phyloP scores from a whole-genome alignment of 2,329 filamentous ascomycete genomes.

The Alternaria gansuensis region DNA sequence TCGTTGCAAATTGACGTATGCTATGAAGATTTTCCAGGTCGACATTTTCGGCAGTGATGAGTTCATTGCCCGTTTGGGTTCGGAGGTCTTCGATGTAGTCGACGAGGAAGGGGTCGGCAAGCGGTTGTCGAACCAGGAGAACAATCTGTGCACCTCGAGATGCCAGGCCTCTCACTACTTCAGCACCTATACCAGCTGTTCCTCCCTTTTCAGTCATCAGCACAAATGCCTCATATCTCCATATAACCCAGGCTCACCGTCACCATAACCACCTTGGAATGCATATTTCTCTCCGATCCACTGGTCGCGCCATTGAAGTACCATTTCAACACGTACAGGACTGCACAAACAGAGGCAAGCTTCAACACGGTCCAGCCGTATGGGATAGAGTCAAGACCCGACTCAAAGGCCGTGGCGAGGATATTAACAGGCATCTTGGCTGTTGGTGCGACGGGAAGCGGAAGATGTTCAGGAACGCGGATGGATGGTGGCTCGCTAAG shows the following conservation, averaged over 20 bases:
- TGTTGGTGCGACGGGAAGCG: conserved; percentile 32
- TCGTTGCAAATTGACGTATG: conserved; percentile 91
- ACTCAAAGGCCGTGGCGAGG: conserved; percentile 61
- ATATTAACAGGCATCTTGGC: conserved; percentile 69
- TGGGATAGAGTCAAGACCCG: conserved; percentile 65
- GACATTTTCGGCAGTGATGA: conserved; percentile 96
- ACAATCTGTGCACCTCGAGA: conserved; percentile 86
- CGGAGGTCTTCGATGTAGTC: conserved; percentile 94
- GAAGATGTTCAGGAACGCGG: conserved; percentile 32
- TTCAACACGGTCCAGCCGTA: conserved; percentile 64
- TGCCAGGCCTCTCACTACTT: conserved; percentile 77
- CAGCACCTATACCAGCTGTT: conserved; percentile 89
- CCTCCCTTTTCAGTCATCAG: conserved; percentile 68
- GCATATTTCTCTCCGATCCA: conserved; percentile 80
- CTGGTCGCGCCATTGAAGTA: conserved; percentile 82
- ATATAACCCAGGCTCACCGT: conserved; percentile 66
- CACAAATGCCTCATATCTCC: not conserved
- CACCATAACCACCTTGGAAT: conserved; percentile 91
- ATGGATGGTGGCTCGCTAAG: conserved; percentile 39
- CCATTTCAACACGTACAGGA: conserved; percentile 71
- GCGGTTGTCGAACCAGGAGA: conserved; percentile 82
- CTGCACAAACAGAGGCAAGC: conserved; percentile 60
- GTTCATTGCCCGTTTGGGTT: conserved; percentile 75
- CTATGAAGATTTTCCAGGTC: conserved; percentile 89
- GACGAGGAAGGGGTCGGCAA: conserved; percentile 85